Percentiles rank a stretch among this genome's conserved stretches.
Conservation (phyloP, 2,329 filamentous ascomycete species). For the Ascomycota sp. region DNA sequence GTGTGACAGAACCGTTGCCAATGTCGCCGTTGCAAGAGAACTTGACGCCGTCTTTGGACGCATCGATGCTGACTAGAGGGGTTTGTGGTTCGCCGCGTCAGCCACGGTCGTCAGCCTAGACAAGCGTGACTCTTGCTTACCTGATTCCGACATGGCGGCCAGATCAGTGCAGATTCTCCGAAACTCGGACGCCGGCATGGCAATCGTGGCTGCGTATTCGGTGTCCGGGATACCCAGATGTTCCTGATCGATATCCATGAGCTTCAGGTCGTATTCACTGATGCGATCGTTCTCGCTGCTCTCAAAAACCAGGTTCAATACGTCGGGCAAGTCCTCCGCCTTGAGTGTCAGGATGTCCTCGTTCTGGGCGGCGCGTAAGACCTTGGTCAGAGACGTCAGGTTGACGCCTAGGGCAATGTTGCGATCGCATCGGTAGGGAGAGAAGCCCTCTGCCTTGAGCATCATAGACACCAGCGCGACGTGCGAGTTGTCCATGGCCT, state of each 20-base stretch:
- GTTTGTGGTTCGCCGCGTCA: neutral
- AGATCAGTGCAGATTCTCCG: conserved; percentile 88
- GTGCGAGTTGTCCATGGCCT: conserved; percentile 99
- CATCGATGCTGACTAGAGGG: conserved; percentile 69
- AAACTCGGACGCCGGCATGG: conserved; percentile 79
- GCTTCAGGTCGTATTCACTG: conserved; percentile 98
- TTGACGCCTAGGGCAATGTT: conserved; percentile 98
- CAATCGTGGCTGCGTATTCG: conserved; percentile 85
- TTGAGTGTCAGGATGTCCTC: conserved; percentile 93
- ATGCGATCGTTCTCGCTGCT: conserved; percentile 71
- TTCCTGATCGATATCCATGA: conserved; percentile 99
- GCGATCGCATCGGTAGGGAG: conserved; percentile 91
- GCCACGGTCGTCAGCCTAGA: neutral
- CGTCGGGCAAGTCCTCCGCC: conserved; percentile 90
- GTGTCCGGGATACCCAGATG: conserved; percentile 96
- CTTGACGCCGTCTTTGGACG: conserved; percentile 91
- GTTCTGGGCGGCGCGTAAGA: conserved; percentile 80
- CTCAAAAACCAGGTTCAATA: conserved; percentile 91
- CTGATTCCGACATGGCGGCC: conserved; percentile 82
- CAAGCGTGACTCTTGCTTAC: conserved; percentile 27
- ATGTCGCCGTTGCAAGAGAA: conserved; percentile 90
- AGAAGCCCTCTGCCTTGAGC: conserved; percentile 88
- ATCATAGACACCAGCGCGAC: conserved; percentile 98
- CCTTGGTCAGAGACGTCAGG: conserved; percentile 88
- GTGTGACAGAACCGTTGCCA: conserved; percentile 80